Evolutionary conservation across 495 filamentous ascomycete genomes (phyloP).

Genomic region (Cairneyella variabilis): DNA sequence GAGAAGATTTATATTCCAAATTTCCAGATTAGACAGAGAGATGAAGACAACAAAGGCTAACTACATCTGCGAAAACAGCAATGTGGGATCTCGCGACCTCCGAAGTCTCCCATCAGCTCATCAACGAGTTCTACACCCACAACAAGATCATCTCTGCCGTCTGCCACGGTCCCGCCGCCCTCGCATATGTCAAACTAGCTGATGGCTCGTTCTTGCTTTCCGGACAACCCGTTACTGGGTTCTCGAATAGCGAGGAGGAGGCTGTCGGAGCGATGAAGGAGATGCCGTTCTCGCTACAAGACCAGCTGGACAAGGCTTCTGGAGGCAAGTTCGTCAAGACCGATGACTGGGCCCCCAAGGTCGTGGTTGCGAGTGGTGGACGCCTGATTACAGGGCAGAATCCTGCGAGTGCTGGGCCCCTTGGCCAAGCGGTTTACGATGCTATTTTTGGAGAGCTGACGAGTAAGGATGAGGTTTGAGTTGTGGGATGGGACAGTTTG

Average conservation of each 20-base stretch:
- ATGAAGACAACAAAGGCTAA: too few species aligned
- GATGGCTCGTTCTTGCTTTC: constrained; percentile 48
- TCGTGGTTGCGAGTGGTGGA: constrained; percentile 53
- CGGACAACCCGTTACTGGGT: constrained; percentile 59
- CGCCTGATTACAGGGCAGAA: constrained; percentile 74
- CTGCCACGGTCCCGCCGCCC: constrained; percentile 64
- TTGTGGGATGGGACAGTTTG: not conserved
- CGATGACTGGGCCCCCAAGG: constrained; percentile 49
- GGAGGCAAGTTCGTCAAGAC: constrained; percentile 59
- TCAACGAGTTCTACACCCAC: constrained; percentile 55
- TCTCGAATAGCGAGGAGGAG: constrained; percentile 67
- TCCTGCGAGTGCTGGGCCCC: constrained; percentile 56
- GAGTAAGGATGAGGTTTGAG: constrained; percentile 14
- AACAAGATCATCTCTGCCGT: constrained; percentile 63
- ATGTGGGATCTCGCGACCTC: constrained; percentile 66
- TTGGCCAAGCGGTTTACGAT: constrained; percentile 36
- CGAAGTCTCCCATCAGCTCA: constrained; percentile 47
- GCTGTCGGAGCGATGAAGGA: constrained; percentile 36
- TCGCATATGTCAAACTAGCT: constrained; percentile 52
- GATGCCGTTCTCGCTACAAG: constrained; percentile 67
- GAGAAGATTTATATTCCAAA: not conserved
- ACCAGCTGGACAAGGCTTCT: constrained; percentile 42
- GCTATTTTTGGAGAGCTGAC: constrained; percentile 12
- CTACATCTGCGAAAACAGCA: constrained; percentile 45
- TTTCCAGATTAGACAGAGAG: too few species aligned